Percentiles rank a stretch among this genome's conserved stretches.
Conservation (phyloP, 345 rosid genomes). For the Garcia nutans region DNA sequence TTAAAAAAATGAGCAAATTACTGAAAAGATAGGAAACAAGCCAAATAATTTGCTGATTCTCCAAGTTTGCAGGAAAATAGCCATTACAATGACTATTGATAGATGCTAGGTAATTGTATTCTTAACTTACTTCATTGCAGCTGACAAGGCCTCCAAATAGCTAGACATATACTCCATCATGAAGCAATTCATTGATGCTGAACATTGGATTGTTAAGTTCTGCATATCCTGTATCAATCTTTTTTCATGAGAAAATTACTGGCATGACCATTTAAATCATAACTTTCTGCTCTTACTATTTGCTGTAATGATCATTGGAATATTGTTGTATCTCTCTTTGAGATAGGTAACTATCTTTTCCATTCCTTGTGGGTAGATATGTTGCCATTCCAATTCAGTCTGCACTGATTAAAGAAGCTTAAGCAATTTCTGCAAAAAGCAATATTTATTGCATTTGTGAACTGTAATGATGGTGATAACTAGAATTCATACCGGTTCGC, state of each 20-base stretch:
- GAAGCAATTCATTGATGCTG: background rate
- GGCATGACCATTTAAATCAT: no score
- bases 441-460: no score
- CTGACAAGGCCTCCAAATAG: slow-evolving; percentile 44
- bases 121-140: slow-evolving; percentile 48
- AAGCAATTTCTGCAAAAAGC: background rate
- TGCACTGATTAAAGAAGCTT: slow-evolving; percentile 26
- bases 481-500: slow-evolving; percentile 42
- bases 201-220: no score
- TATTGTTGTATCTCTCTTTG: slow-evolving; percentile 45
- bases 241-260: no score
- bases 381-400: slow-evolving; percentile 55
- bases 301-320: slow-evolving; percentile 52
- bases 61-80: no score
- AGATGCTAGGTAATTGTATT: no score
- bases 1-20: no score
- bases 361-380: slow-evolving; percentile 49
- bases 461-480: no score
- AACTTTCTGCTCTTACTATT: slow-evolving; percentile 35
- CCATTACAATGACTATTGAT: no score
- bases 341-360: slow-evolving; percentile 35
- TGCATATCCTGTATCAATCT: no score
- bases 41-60: no score
- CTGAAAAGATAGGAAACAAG: no score
- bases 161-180: slow-evolving; percentile 53